Base-by-base conservation (phyloP, 192 early-diverging fungal species). In the Linderina pennispora region DNA sequence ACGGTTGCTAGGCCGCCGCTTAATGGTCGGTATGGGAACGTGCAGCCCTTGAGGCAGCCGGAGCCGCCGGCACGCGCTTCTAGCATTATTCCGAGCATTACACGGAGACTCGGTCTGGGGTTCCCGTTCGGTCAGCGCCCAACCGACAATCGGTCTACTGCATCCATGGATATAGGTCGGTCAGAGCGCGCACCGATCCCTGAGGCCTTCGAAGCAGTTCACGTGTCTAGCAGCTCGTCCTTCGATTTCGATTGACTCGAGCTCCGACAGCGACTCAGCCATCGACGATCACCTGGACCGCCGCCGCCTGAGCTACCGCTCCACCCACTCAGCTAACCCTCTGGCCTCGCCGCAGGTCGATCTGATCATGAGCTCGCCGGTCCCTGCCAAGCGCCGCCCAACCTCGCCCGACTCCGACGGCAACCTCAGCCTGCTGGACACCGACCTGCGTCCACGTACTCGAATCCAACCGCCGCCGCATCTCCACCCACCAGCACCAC, bases 31-130 rank as follows among this genome's bases (percentile, higher is more conserved):
- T n/a, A n/a, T n/a, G n/a, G n/a, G n/a, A n/a, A n/a, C n/a, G n/a
- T n/a, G n/a, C n/a, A n/a, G n/a, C n/a, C n/a, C n/a, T n/a, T n/a
- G n/a, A n/a, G n/a, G n/a, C n/a, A n/a, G n/a, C n/a, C n/a, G n/a
- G n/a, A n/a, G n/a, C n/a, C n/a, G n/a, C 49, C 55, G 5, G 43
- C 57, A 22, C 67, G 67, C 8, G 56, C 67, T 20, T 64, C 67
- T 9, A 58, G 35, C 26, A 50, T 71, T 8, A 71, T 71, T 21
- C 67, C 67, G 10, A 64, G 33, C 1, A 51, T 71, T 18, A 71
- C 67, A 4, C 60, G 67, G 8, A 45, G 67, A 14, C 40, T 71
- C 28, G 67, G 67, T 1, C 44, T 71, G 28, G 67, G 67, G 4
- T 71, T 71, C 48, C 61, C 61, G 19, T 55, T 63, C 42, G n/a